These are phyloP conservation scores for Mycena crocata DNA, from an alignment of 768 basidiomycete genomes.

Conservation along the genomic window DNA sequence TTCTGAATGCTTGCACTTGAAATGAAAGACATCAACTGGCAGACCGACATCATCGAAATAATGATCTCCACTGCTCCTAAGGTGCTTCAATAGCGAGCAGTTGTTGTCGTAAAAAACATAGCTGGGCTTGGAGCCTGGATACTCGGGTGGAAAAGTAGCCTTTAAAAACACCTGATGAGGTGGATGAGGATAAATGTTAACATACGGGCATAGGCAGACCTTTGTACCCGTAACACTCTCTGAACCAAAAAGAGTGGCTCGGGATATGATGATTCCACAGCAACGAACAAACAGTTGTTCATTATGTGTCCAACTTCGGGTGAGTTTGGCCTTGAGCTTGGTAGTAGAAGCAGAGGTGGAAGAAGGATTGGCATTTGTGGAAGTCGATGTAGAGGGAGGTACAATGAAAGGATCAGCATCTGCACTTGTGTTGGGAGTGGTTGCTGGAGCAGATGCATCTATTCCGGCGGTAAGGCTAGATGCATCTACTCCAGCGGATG, in stretches of 20 bases:
- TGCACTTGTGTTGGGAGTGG: no score
- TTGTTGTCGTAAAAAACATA: slow-evolving; percentile 3
- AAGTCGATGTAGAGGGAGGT: no score
- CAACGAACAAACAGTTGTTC: slow-evolving; percentile 34
- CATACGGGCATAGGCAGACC: slow-evolving; percentile 27
- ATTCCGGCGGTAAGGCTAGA: no score
- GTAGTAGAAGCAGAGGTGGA: no score
- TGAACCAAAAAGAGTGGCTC: slow-evolving; percentile 32
- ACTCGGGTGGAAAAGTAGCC: not conserved
- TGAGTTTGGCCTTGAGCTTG: slow-evolving; percentile 24
- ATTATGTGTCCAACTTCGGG: slow-evolving; percentile 33
- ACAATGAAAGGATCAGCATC: no score
- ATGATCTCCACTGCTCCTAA: not conserved
- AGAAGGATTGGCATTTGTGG: no score
- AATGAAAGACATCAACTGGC: not conserved
- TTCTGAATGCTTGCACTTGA: not conserved
- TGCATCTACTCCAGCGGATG: not conserved
- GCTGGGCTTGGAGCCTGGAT: not conserved
- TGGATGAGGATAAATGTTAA: not conserved
- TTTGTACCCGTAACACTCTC: slow-evolving; percentile 9
- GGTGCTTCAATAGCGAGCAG: not conserved
- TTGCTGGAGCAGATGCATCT: no score
- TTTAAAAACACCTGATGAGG: slow-evolving; percentile 5
- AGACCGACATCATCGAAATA: not conserved
- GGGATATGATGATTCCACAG: slow-evolving; percentile 37